Base-by-base conservation (phyloP, 2,329 filamentous ascomycete genomes). In the Monilinia fructicola region DNA sequence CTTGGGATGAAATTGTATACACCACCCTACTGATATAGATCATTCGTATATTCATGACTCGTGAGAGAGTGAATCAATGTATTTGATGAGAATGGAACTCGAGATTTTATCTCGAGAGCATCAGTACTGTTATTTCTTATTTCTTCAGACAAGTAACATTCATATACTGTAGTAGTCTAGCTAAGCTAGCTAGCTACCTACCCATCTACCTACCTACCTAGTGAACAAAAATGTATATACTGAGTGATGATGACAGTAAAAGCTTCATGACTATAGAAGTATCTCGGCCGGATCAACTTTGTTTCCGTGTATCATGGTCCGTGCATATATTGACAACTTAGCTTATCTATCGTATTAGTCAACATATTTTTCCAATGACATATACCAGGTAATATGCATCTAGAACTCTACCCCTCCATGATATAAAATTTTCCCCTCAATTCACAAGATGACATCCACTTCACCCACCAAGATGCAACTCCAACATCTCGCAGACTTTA, bases 401-500 rank as follows among this genome's bases (percentile, higher is more conserved):
- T 52, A 26, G 38, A 53, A 66, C 42, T n/a, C 61, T 65, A 61
- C 64, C 64, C 64, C 64, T 66, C 64, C 64, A 66, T 58, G 35
- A 50, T 50, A 52, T 26, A 52, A 54, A 65, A 53, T 61, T 65
- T 65, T 61, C 48, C 40, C 64, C 48, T 61, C 48, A n/a, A 23
- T 35, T 10, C 26, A 18, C 38, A 54, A 54, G 1, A 61, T 46
- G 26, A 38, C 46, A 14, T 53, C 64, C 35, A 42, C 12, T 14
- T 26, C 4, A 46, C 12, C 26, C 21, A 40, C 46, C 42, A 60
- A 40, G 11, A 61, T 66, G 64, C 40, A 23, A 64, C 52, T 67
- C 16, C 53, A 64, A 11, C 71, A 71, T 18, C 66, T 76, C 26
- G 71, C 75, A 35, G 74, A 75, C n/a, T 76, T 76, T 65, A 75